Conservation (phyloP, 495 filamentous ascomycete genomes). For the Poronia punctata region DNA sequence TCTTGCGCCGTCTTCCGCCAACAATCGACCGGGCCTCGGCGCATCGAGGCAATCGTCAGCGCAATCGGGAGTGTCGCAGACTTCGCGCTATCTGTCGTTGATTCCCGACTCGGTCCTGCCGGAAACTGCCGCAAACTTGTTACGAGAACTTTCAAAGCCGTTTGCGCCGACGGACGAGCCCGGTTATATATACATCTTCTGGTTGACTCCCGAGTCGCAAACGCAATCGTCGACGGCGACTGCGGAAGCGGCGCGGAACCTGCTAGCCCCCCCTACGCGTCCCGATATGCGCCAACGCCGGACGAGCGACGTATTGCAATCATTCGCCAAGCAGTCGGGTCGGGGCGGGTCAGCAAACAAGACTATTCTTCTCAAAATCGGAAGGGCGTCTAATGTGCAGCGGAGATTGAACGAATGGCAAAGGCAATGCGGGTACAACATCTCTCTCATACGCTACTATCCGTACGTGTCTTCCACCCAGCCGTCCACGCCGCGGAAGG, state of each 20-base stretch:
- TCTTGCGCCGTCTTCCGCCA: constrained; percentile 19
- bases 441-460: constrained; percentile 85
- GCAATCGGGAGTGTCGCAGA: constrained; percentile 33
- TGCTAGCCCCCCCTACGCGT: constrained; percentile 44
- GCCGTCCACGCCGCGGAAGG: constrained; percentile 49
- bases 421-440: constrained; percentile 80
- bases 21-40: constrained; percentile 26
- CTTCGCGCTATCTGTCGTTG: constrained; percentile 54
- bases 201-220: constrained; percentile 62
- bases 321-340: constrained; percentile 37
- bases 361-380: constrained; percentile 83
- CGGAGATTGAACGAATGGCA: constrained; percentile 88
- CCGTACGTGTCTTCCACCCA: constrained; percentile 61
- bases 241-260: constrained; percentile 50
- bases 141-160: constrained; percentile 75
- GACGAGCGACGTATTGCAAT: constrained; percentile 59
- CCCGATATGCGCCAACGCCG: constrained; percentile 43
- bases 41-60: constrained; percentile 27
- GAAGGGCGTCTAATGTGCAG: constrained; percentile 84
- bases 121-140: constrained; percentile 55
- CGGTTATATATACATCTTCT: constrained; percentile 98
- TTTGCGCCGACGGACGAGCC: constrained; percentile 70
- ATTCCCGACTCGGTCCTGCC: constrained; percentile 59
- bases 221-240: constrained; percentile 44
- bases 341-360: constrained; percentile 19